Evolutionary conservation across 352 stramenopile genomes (phyloP).

Genomic region (Phytopythium helicoides): DNA sequence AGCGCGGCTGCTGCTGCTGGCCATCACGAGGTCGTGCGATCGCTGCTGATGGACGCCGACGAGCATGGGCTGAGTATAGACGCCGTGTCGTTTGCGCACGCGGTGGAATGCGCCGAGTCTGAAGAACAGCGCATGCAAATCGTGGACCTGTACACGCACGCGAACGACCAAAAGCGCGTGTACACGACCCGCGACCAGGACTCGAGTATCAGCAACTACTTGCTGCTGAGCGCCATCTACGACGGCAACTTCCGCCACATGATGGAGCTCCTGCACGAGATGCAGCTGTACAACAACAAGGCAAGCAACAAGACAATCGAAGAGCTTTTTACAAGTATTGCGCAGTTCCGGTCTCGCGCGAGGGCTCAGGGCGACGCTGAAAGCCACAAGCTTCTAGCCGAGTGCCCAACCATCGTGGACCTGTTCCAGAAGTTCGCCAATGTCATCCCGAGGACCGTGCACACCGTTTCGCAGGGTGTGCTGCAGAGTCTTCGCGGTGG

Average conservation of each 20-base stretch:
- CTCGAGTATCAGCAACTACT: slow-evolving; percentile 56
- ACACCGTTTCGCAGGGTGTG: slow-evolving; percentile 48
- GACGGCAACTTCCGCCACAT: slow-evolving; percentile 76
- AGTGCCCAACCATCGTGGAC: slow-evolving; percentile 54
- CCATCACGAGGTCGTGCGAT: slow-evolving; percentile 29
- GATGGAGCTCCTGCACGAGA: slow-evolving; percentile 75
- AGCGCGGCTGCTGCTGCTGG: slow-evolving; percentile 47
- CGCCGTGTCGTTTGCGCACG: slow-evolving; percentile 61
- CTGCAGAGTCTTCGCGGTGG: slow-evolving; percentile 44
- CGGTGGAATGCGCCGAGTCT: slow-evolving; percentile 40
- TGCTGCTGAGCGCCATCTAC: slow-evolving; percentile 56
- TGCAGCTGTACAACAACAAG: slow-evolving; percentile 61
- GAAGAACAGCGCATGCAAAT: slow-evolving; percentile 46
- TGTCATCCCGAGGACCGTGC: slow-evolving; percentile 45
- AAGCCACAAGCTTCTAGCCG: slow-evolving; percentile 23
- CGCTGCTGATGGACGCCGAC: slow-evolving; percentile 40
- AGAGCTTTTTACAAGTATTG: slow-evolving; percentile 57
- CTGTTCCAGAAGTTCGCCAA: slow-evolving; percentile 54
- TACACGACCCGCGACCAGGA: slow-evolving; percentile 51
- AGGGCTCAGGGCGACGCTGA: slow-evolving; percentile 9
- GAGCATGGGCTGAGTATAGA: slow-evolving; percentile 45
- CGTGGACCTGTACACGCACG: slow-evolving; percentile 53
- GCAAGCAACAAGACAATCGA: slow-evolving; percentile 36
- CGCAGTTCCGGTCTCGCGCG: slow-evolving; percentile 33
- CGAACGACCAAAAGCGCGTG: slow-evolving; percentile 47